Base-by-base conservation (phyloP, 371 early-diverging fungal species). In the Mortierella sp. region DNA sequence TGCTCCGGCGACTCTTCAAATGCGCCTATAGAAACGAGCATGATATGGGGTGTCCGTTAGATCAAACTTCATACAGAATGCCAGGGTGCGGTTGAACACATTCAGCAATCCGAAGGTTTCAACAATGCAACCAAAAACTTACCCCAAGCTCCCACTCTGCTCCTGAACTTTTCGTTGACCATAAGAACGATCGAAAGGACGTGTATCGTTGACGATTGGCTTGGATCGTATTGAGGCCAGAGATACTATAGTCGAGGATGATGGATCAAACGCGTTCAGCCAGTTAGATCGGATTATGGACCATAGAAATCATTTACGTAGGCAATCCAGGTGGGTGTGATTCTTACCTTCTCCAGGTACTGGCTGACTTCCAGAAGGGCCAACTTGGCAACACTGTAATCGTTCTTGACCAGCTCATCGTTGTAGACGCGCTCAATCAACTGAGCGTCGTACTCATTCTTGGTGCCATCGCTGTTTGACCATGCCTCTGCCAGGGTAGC, bases 151-250 rank as follows among this genome's bases (percentile, higher is more conserved):
- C 90, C 71, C 47, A 93, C 89, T 19, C 90, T 87, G 68, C 93
- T 89, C 19, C 92, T 91, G 75, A 89, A 90, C 86, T 97, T 97
- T 79, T 97, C 97, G 82, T 95, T 96, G n/a, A 96, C 85, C 85
- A 96, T 88, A 50, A 96, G 77, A 16, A 95, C 92, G n/a, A 97
- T 93, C 6, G 96, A 93, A 10, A 97, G 68, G 13, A 93, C 85
- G 69, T 94, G 93, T 34, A 88, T 85, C 39, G 91, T 72, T 4
- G 91, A 73, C 3, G 92, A 85, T 11, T 80, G 79, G 31, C 83
- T 67, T 19, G 68, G 78, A 37, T 86, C 85, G 74, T 87, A 96
- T 77, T 90, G 77, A 0, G 94, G 94, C 97, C 97, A 97, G 16
- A 97, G 89, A 75, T 93, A 96, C 91, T 91, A 71, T 37, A 31